These are phyloP conservation scores for Malassezia caprae DNA, from an alignment of 1,284 basidiomycete species.

Conservation along the genomic window DNA sequence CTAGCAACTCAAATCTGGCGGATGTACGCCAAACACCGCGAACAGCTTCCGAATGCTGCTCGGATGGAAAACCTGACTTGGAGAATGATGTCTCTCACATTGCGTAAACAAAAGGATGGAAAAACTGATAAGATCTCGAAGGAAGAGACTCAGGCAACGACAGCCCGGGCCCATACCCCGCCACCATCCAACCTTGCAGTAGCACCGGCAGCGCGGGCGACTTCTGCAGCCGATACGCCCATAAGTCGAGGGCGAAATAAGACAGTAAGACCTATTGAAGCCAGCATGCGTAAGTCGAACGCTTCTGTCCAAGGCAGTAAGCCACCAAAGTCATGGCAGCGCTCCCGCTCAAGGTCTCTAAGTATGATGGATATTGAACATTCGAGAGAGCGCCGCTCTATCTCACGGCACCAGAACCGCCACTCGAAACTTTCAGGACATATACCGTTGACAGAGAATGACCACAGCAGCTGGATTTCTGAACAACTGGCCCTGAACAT, in stretches of 20 bases:
- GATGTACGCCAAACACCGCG: slow-evolving; percentile 83
- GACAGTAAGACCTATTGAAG: slow-evolving; percentile 10
- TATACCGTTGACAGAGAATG: slow-evolving; percentile 21
- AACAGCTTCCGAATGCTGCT: slow-evolving; percentile 75
- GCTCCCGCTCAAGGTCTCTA: slow-evolving; percentile 50
- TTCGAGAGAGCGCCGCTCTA: slow-evolving; percentile 79
- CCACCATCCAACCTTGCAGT: neutral
- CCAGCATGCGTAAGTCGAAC: neutral
- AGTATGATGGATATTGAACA: slow-evolving; percentile 90
- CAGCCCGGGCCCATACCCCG: neutral
- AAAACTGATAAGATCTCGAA: neutral
- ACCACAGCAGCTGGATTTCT: neutral
- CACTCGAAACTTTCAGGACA: slow-evolving; percentile 29
- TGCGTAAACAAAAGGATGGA: slow-evolving; percentile 55
- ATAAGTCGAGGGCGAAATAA: slow-evolving; percentile 3
- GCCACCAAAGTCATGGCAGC: slow-evolving; percentile 15
- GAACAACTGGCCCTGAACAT: neutral
- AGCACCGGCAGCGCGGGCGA: neutral
- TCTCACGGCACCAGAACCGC: slow-evolving; percentile 53
- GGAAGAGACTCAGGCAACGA: neutral
- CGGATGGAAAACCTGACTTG: slow-evolving; percentile 95
- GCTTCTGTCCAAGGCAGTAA: neutral
- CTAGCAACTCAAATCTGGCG: slow-evolving; percentile 92
- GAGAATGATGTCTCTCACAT: slow-evolving; percentile 91
- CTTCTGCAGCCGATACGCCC: neutral